Conservation (phyloP, 2,329 filamentous ascomycete genomes). For the Hirsutella minnesotensis region DNA sequence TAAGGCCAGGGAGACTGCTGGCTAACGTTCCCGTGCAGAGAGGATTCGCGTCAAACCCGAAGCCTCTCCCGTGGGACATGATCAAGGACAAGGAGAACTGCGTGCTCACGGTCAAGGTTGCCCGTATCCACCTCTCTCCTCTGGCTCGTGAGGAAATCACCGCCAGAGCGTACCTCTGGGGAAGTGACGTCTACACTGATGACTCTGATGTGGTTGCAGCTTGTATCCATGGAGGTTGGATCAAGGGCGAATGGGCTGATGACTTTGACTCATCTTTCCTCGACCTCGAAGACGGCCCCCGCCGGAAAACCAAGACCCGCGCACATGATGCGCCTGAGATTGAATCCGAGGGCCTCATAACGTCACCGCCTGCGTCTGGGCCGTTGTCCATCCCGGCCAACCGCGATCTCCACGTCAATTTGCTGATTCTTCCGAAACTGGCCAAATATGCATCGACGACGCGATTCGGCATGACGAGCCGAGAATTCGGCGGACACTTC, state of each 20-base stretch:
- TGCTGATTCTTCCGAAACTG: conserved; percentile 71
- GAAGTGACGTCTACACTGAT: conserved; percentile 88
- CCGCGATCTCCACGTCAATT: conserved; percentile 75
- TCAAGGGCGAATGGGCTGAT: conserved; percentile 76
- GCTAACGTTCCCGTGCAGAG: conserved; percentile 26
- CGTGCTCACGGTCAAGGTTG: conserved; percentile 78
- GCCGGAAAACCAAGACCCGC: conserved; percentile 19
- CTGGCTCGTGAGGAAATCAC: conserved; percentile 74
- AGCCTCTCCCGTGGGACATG: conserved; percentile 62
- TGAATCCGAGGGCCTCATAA: conserved; percentile 31
- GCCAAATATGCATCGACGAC: conserved; percentile 65
- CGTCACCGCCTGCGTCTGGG: conserved; percentile 42
- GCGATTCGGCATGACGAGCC: conserved; percentile 70
- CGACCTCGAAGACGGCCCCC: conserved; percentile 30
- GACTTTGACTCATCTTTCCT: conserved; percentile 63
- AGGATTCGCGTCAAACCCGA: conserved; percentile 45
- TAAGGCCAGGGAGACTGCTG: conserved; percentile 41
- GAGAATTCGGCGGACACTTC: conserved; percentile 56
- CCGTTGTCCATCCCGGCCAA: conserved; percentile 54
- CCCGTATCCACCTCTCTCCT: conserved; percentile 61
- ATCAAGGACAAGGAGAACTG: conserved; percentile 73
- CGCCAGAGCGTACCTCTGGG: conserved; percentile 71
- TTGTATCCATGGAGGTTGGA: conserved; percentile 87
- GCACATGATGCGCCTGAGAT: conserved; percentile 17
- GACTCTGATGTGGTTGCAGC: conserved; percentile 90